phyloP scores from a whole-genome alignment of 2,329 filamentous ascomycete species.

The Penicillium aurantiogriseum region DNA sequence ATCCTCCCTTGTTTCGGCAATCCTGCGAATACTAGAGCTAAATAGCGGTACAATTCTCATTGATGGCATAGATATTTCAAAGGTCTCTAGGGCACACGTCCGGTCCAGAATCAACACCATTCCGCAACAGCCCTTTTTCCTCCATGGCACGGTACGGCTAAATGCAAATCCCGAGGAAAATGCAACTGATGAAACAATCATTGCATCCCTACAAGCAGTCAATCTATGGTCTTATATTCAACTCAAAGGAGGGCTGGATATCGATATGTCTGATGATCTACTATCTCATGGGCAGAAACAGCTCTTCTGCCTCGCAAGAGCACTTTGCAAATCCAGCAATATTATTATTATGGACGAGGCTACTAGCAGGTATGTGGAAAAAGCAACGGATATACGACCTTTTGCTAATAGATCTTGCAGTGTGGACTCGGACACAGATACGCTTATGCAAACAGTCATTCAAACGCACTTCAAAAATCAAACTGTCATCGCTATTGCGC shows the following conservation, averaged over 20 bases:
- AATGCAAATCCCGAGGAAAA: conserved; percentile 16
- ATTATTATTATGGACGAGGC: conserved; percentile 28
- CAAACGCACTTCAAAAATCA: conserved; percentile 49
- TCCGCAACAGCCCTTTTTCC: conserved; percentile 31
- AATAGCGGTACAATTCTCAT: conserved; percentile 26
- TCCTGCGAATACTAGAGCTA: conserved; percentile 32
- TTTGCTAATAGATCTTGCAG: conserved; percentile 26
- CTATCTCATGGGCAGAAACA: conserved; percentile 56
- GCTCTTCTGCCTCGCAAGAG: conserved; percentile 58
- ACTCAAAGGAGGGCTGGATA: conserved; percentile 30
- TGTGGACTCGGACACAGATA: conserved; percentile 56
- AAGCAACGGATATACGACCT: not conserved
- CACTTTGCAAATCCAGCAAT: conserved; percentile 45
- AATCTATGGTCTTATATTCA: conserved; percentile 30
- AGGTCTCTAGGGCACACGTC: conserved; percentile 22
- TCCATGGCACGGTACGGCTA: conserved; percentile 23
- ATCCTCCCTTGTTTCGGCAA: conserved; percentile 28
- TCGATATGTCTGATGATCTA: conserved; percentile 38
- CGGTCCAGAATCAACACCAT: conserved; percentile 30
- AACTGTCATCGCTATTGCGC: conserved; percentile 57
- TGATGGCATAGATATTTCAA: conserved; percentile 28
- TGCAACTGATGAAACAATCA: conserved; percentile 22
- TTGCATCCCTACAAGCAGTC: conserved; percentile 25
- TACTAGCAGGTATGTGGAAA: conserved; percentile 20
- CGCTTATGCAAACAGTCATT: conserved; percentile 53